Evolutionary conservation across 371 early-diverging fungal genomes (phyloP).

Genomic region (Umbelopsis sp.): DNA sequence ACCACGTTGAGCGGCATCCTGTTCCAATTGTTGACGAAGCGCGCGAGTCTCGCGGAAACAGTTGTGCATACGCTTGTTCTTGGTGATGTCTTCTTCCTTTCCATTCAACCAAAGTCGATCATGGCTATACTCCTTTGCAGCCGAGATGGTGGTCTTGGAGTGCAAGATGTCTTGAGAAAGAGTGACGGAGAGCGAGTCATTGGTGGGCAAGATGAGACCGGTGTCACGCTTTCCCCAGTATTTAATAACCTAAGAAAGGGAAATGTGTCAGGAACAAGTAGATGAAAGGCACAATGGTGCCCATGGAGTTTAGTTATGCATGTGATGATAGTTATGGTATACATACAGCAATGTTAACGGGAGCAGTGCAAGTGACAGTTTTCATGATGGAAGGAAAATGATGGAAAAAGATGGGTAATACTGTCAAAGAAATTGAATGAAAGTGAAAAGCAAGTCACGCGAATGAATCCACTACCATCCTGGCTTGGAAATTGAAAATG

Average conservation of each 20-base stretch:
- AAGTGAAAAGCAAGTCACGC: conserved; percentile 11
- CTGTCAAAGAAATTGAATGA: conserved; percentile 19
- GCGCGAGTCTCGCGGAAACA: conserved; percentile 83
- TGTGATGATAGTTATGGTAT: not conserved
- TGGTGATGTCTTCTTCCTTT: conserved; percentile 80
- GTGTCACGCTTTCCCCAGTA: conserved; percentile 99
- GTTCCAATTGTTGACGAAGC: conserved; percentile 72
- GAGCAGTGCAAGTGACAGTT: conserved; percentile 89
- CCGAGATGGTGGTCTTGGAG: conserved; percentile 90
- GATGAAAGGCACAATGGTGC: not conserved
- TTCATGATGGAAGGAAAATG: conserved; percentile 36
- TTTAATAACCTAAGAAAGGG: conserved; percentile 71
- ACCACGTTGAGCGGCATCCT: conserved; percentile 47
- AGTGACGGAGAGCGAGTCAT: conserved; percentile 96
- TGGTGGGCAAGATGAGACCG: conserved; percentile 92
- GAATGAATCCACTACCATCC: no score
- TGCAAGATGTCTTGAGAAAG: conserved; percentile 95
- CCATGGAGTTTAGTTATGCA: not conserved
- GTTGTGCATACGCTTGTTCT: conserved; percentile 83
- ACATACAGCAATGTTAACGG: conserved; percentile 97
- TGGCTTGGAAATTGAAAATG: no score
- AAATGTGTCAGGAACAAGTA: not conserved
- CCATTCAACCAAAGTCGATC: conserved; percentile 96
- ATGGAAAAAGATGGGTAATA: conserved; percentile 21
- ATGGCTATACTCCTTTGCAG: conserved; percentile 61